Evolutionary conservation across 140 eudicot species (phyloP).

Genomic region (Ambrosia hybrid): DNA sequence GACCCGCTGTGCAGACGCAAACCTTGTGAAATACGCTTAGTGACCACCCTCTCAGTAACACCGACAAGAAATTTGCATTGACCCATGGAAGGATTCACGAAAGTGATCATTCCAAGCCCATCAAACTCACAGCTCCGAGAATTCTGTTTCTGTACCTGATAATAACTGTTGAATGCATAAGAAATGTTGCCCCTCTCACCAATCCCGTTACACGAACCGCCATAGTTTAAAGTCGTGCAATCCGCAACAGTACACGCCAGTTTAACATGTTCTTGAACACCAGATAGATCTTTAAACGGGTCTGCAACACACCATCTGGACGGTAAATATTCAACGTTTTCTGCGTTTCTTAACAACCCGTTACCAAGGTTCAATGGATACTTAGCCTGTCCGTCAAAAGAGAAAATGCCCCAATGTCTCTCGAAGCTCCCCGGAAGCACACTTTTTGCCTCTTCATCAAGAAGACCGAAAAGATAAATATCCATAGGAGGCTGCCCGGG

Average conservation of each 20-base stretch:
- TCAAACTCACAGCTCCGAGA: constrained; percentile 85
- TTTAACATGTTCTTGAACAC: constrained; percentile 57
- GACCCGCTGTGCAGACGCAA: constrained; percentile 29
- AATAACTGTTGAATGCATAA: constrained; percentile 88
- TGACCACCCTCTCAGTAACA: constrained; percentile 56
- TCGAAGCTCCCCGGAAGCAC: constrained; percentile 87
- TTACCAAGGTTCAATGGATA: constrained; percentile 70
- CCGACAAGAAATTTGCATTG: constrained; percentile 92
- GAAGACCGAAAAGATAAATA: constrained; percentile 80
- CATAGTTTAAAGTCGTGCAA: constrained; percentile 75
- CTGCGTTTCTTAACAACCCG: constrained; percentile 64
- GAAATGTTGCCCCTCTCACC: constrained; percentile 84
- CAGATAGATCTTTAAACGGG: constrained; percentile 76
- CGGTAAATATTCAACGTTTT: constrained; percentile 68
- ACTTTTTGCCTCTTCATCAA: constrained; percentile 93
- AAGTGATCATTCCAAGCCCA: constrained; percentile 88
- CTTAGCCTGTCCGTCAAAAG: constrained; percentile 92
- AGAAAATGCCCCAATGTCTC: constrained; percentile 98
- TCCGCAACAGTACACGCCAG: constrained; percentile 87
- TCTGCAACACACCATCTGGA: constrained; percentile 94
- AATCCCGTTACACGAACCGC: constrained; percentile 83
- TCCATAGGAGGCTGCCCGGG: constrained; percentile 78
- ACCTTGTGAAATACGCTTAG: constrained; percentile 44
- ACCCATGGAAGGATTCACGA: constrained; percentile 79
- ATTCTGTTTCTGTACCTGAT: constrained; percentile 77